phyloP scores from a whole-genome alignment of 1,284 basidiomycete genomes.

The Fomitopsis palustris region DNA sequence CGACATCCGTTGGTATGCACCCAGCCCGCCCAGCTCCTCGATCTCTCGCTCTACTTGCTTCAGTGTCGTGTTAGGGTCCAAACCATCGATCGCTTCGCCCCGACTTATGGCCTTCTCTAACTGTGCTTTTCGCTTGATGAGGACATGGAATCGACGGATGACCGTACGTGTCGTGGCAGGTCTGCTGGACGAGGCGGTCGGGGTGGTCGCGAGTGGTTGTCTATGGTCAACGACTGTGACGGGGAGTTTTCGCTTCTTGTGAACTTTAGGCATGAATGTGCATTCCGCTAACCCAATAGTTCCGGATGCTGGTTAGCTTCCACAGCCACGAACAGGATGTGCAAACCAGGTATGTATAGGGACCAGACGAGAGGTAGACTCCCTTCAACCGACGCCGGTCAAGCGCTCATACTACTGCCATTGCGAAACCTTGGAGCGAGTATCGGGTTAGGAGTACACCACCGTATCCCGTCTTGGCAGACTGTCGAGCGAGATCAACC shows the following conservation, averaged over 20 bases:
- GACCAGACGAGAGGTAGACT: too few relatives aligned
- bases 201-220: neutral
- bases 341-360: neutral
- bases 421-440: neutral
- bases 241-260: conserved; percentile 26
- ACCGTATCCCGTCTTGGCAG: neutral
- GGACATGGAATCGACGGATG: conserved; percentile 67
- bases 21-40: conserved; percentile 67
- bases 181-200: conserved; percentile 32
- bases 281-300: too few relatives aligned
- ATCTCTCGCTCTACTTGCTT: conserved; percentile 57
- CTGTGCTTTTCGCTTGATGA: conserved; percentile 57
- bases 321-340: too few relatives aligned
- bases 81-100: conserved; percentile 6
- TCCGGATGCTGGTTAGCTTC: too few relatives aligned
- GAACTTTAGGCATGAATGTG: conserved; percentile 26
- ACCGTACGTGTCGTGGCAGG: conserved; percentile 56
- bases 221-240: conserved; percentile 17
- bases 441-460: neutral
- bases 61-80: conserved; percentile 32
- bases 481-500: too few relatives aligned
- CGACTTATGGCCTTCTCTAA: conserved; percentile 25
- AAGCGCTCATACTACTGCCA: neutral
- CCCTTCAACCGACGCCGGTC: neutral
- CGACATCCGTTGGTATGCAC: conserved; percentile 79